Evolutionary conservation across 768 basidiomycete species (phyloP), one percentile per base, ranked within the genome.

Genomic region (Psilocybe cyanescens): DNA sequence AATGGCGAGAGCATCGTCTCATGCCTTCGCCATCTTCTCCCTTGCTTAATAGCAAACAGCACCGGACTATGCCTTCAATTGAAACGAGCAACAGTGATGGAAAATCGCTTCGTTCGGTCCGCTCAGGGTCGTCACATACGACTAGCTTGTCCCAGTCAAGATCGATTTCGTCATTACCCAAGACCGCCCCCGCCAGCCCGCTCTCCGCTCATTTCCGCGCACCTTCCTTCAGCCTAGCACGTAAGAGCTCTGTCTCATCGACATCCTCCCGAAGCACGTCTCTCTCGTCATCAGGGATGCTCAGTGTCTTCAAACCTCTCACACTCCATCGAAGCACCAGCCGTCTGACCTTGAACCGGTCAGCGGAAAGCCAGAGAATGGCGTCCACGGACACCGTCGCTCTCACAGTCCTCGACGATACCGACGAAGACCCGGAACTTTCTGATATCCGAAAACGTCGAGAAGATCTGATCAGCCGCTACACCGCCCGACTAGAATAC

Each of bases 401-500:
- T 8, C 29, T 44, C 30, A 45, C 49, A 35, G 28, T 28, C 61
- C 31, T 28, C 59, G 71, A 67, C 33, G 67, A 62, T 31, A 68
- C 60, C 41, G 67, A 64, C 41, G 62, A 63, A 39, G 50, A 69
- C 55, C 45, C 70, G 56, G 70, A 90, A 72, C 75, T 91, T 63
- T 67, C 69, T 2, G 89, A 92, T 60, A 84, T 94, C 55, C 83
- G 87, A 55, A 77, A 81, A 58, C 82, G 90, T 44, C 81, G 85
- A 45, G 81, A 81, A 29, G 90, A 91, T 63, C 85, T 94, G 52
- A 83, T 83, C 29, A 80, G 75, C 58, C 82, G 92, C 54, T 94
- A 91, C 72, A 84, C 86, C 55, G 80, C 83, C 29, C 85, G 91
- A 52, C 71, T 94, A 58, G 90, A 92, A 65, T 94, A 87, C 69